phyloP scores from a whole-genome alignment of 2,329 filamentous ascomycete genomes.

The Pyrenophora teres region DNA sequence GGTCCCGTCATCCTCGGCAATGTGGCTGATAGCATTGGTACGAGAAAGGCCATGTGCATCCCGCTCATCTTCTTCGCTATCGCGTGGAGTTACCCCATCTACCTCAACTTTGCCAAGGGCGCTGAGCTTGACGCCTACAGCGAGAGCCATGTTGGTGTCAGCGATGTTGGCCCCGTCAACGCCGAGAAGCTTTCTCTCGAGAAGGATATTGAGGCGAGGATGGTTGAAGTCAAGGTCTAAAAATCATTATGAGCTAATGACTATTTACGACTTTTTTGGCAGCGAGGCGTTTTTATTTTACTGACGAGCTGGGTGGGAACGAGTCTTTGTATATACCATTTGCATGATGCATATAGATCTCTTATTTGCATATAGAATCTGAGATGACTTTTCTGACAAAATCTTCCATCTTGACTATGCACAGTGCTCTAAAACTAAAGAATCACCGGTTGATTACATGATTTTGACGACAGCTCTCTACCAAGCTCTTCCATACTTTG shows the following conservation, averaged over 20 bases:
- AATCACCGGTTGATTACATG: too few relatives aligned
- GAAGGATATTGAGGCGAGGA: slow-evolving; percentile 33
- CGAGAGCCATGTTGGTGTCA: slow-evolving; percentile 37
- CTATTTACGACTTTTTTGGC: neutral
- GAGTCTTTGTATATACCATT: too few relatives aligned
- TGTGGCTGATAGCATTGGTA: slow-evolving; percentile 42
- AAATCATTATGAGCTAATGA: neutral
- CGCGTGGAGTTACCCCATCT: slow-evolving; percentile 45
- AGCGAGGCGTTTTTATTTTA: too few relatives aligned
- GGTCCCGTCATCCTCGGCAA: slow-evolving; percentile 45
- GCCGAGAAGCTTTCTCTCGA: slow-evolving; percentile 3
- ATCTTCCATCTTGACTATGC: too few relatives aligned
- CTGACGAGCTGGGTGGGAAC: too few relatives aligned
- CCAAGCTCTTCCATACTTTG: too few relatives aligned
- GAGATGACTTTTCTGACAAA: too few relatives aligned
- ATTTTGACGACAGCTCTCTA: too few relatives aligned
- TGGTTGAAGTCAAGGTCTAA: slow-evolving; percentile 20
- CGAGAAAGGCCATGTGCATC: slow-evolving; percentile 44
- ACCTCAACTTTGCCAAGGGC: slow-evolving; percentile 43
- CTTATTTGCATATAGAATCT: too few relatives aligned
- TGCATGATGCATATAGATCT: too few relatives aligned
- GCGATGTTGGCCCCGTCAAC: slow-evolving; percentile 30
- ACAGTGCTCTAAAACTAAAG: too few relatives aligned
- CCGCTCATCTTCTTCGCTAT: slow-evolving; percentile 43
- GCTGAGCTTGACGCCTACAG: slow-evolving; percentile 45